Evolutionary conservation across 805 yeast species (phyloP), one percentile per base, ranked within the genome.

Genomic region (Hanseniaspora guilliermondii): DNA sequence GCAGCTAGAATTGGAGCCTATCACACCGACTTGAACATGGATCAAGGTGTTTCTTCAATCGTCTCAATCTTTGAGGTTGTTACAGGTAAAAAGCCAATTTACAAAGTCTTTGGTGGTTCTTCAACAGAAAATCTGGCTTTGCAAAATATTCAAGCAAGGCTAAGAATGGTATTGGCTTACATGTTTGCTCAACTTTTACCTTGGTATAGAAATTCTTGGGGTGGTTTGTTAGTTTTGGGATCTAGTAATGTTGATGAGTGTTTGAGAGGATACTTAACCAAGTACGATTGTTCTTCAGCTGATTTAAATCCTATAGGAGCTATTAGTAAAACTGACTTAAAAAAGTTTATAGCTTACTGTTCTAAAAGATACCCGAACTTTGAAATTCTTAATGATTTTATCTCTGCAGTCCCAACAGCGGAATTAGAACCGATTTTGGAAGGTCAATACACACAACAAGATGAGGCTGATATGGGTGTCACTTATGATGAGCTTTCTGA

Each of bases 261-360:
- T 62, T 71, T 93, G 57, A 75, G 99, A 57, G 99, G 99, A 0
- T 93, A 93, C 64, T 73, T 93, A 64, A 93, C 99, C 9, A 93
- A 93, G 66, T 93, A 93, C 68, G 99, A 93, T 68, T 88, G 97
- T 68, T 89, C 97, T 3, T 82, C 95, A 17, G 98, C 98, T 1
- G 99, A 93, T 70, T 79, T 93, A 57, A 93, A 93, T 65, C 99
- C 99, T 27, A 94, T 93, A 60, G 99, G 99, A n/a, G 96, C 97
- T 36, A 87, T 93, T 42, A 91, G 98, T 16, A 93, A 93, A 66
- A 87, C 88, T 0, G 99, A 94, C 64, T 72, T 93, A 65, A 88
- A 87, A 65, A 74, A 77, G 52, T 93, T 94, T 62, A 93, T 93
- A 52, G 78, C 74, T 2, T 93, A 87, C 78, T 87, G 97, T 0